Conservation (phyloP, 129 eudicot species). For the Oenanthe sinensis region DNA sequence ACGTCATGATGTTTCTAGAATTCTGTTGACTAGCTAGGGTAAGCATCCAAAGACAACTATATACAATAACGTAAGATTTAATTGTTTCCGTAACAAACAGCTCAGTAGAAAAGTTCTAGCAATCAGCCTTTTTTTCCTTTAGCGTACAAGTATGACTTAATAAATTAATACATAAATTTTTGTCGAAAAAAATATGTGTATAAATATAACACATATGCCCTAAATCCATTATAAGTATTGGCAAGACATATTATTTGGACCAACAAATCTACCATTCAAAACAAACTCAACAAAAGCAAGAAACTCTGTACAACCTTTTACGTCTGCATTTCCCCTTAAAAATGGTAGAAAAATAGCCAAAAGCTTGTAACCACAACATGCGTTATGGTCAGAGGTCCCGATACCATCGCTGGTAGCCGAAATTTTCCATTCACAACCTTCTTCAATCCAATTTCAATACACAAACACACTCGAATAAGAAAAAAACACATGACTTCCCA, state of each 20-base stretch:
- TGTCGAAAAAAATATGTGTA: no score
- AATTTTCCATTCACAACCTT: constrained; percentile 14
- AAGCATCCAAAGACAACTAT: no score
- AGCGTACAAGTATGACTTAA: no score
- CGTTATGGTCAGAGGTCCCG: constrained; percentile 25
- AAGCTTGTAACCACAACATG: constrained; percentile 35
- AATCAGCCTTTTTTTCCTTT: no score
- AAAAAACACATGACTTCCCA: constrained; percentile 38
- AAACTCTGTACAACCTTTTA: constrained; percentile 32
- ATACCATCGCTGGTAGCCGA: constrained; percentile 24
- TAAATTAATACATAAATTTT: no score
- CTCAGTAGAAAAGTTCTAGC: no score
- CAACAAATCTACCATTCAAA: constrained; percentile 22
- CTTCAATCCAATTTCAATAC: constrained; percentile 42
- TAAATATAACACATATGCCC: no score
- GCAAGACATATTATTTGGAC: constrained; percentile 12
- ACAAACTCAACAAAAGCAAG: constrained; percentile 39
- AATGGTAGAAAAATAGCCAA: constrained; percentile 60
- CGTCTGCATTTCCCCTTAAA: constrained; percentile 24
- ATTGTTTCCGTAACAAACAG: neutral
- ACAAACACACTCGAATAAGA: constrained; percentile 39
- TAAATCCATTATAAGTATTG: neutral
- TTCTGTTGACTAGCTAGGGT: no score
- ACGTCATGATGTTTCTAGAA: no score
- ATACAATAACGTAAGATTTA: neutral